Evolutionary conservation across 345 rosid genomes (phyloP), one percentile per base, ranked within the genome.

Genomic region (Hibiscus syriacus): DNA sequence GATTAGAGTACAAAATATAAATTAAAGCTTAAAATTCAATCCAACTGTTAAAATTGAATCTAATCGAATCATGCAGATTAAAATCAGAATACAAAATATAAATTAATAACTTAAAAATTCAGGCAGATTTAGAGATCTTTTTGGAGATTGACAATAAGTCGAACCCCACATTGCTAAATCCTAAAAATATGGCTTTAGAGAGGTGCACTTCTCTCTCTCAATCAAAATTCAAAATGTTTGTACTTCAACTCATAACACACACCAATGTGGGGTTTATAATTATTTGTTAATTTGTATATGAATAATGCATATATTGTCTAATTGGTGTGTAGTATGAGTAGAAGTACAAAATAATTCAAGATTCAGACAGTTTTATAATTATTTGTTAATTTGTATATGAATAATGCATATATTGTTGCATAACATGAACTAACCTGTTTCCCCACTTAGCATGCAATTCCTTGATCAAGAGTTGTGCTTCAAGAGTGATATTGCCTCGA

Each of bases 401-500:
- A n/a, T 45, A n/a, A n/a, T 30, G 41, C 0, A n/a, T 54, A n/a
- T n/a, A n/a, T n/a, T n/a, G n/a, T n/a, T n/a, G n/a, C n/a, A n/a
- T n/a, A n/a, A n/a, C 11, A 30, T 16, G 34, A 1, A 32, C 25
- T 57, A 30, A 57, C 63, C 63, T 57, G 8, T 57, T 57, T n/a
- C 63, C 60, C 63, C 63, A 57, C 43, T 57, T 57, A n/a, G 63
- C 63, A 80, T 90, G 98, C 50, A 93, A 90, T 55, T 89, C 97
- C 84, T 90, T 87, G 85, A 93, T 93, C 83, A 90, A 39, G 46
- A 85, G 92, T 68, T 93, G 92, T 66, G 90, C 98, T 55, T 93
- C 98, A 0, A 84, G 82, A 3, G 97, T 87, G 58, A 93, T 93
- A 62, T 93, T 93, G 70, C 98, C 98, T 66, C 98, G 64, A 43